Percentiles rank a stretch among this genome's conserved stretches.
Evolutionary conservation across 1,284 basidiomycete genomes (phyloP).

Genomic region (Pyrrhoderma lamaoense): DNA sequence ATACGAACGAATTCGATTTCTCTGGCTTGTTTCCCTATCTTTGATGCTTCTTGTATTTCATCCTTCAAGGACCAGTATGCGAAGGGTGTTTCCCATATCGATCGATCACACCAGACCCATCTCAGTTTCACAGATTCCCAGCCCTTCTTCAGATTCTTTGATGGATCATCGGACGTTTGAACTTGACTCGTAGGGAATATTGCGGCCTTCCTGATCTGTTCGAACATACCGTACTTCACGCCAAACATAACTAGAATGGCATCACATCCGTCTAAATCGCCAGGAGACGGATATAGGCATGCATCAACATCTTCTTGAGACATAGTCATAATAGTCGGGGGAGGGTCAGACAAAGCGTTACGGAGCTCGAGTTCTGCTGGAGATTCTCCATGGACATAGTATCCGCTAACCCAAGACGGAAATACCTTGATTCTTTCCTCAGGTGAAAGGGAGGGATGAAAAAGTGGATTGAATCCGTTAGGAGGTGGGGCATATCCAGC

Average conservation of each 20-base stretch:
- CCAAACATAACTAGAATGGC: constrained; percentile 14
- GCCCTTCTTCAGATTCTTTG: too few species aligned
- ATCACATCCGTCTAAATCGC: constrained; percentile 21
- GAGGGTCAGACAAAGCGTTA: constrained; percentile 11
- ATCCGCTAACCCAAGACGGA: constrained; percentile 24
- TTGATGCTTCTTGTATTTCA: constrained; percentile 19
- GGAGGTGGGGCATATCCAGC: constrained; percentile 22
- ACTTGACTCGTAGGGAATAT: constrained; percentile 7
- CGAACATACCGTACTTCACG: constrained; percentile 17
- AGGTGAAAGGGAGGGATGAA: constrained; percentile 19
- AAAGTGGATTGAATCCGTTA: constrained; percentile 22
- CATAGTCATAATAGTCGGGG: constrained; percentile 17
- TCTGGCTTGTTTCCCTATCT: constrained; percentile 14
- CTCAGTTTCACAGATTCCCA: constrained; percentile 17
- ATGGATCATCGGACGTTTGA: background rate
- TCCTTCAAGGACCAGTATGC: constrained; percentile 18
- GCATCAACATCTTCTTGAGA: constrained; percentile 18
- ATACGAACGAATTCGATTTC: constrained; percentile 18
- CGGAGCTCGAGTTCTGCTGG: background rate
- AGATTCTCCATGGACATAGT: constrained; percentile 23
- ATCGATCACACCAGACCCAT: constrained; percentile 23
- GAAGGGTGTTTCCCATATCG: constrained; percentile 21
- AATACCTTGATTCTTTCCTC: constrained; percentile 20
- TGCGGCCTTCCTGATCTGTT: constrained; percentile 13
- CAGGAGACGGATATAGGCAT: constrained; percentile 16